Evolutionary conservation across 2,329 filamentous ascomycete genomes (phyloP), one percentile per base, ranked within the genome.

Genomic region (Rhytidhysteron rufulum): DNA sequence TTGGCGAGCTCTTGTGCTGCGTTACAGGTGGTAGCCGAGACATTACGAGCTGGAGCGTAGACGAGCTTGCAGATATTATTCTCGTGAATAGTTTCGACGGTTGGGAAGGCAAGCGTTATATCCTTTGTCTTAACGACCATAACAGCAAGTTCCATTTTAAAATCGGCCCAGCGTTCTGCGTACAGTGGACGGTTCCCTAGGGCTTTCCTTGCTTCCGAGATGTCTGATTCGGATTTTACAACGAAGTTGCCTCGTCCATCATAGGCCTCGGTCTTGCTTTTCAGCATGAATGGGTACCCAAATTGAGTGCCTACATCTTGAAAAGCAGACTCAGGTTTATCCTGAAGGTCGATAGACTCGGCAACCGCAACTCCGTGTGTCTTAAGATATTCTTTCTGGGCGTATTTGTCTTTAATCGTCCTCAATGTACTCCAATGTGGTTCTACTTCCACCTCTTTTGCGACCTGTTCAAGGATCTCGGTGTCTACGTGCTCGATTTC

Each of bases 401-500:
- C 72, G 62, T 80, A 96, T 71, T 97, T 97, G 71, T 97, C 88
- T 71, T 96, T 91, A 56, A 97, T 95, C 15, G 85, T 82, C 21
- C 88, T 80, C 39, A 97, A 77, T 2, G 90, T 95, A 67, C 81
- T 80, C 85, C 88, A 95, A 44, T 83, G 87, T 1, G 90, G 89
- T 58, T 95, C 66, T 17, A 82, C 71, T 4, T 85, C 80, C 24
- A 83, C 80, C 39, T 74, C 71, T 13, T 79, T 78, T 4, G 79
- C 80, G 42, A 96, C 81, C 59, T 94, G 86, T 66, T 95, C 88
- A 4, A 96, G 77, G 18, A 93, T 84, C 39, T 88, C 75, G n/a
- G 88, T 93, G 65, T 96, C 82, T 43, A 96, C 85, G 67, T 96
- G 91, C 72, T 97, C 91, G 49, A 95, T 96, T 67, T 97, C 91